These are phyloP conservation scores for Wilcoxina mikolae DNA, from an alignment of 495 filamentous ascomycete species.

Conservation along the genomic window DNA sequence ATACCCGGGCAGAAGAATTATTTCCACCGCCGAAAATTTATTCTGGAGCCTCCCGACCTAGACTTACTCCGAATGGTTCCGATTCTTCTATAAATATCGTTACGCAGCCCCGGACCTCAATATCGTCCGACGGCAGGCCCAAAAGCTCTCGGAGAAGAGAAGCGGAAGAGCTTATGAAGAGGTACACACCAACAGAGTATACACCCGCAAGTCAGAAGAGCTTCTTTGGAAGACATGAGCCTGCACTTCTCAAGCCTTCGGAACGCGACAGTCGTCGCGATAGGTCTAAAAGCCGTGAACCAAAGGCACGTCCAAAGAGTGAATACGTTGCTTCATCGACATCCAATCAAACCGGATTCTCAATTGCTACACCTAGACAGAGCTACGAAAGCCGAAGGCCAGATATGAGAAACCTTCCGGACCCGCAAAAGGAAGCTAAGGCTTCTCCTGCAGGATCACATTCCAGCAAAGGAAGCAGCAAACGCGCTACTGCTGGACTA, in stretches of 20 bases:
- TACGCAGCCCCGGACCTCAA: slow-evolving; percentile 10
- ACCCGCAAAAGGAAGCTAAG: slow-evolving; percentile 7
- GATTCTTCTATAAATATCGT: slow-evolving; percentile 15
- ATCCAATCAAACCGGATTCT: slow-evolving; percentile 13
- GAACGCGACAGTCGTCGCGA: neutral
- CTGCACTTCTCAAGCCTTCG: slow-evolving; percentile 16
- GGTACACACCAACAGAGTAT: slow-evolving; percentile 25
- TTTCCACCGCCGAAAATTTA: slow-evolving; percentile 3
- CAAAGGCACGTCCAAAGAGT: slow-evolving; percentile 25
- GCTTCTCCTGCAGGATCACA: slow-evolving; percentile 16
- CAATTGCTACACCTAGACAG: slow-evolving; percentile 16
- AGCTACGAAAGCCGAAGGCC: slow-evolving; percentile 16
- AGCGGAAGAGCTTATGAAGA: slow-evolving; percentile 23
- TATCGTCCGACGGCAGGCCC: slow-evolving; percentile 11
- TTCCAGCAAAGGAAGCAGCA: slow-evolving; percentile 6
- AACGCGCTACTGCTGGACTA: slow-evolving; percentile 13
- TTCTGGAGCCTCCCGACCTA: slow-evolving; percentile 11
- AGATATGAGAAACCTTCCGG: slow-evolving; percentile 12
- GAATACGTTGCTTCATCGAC: slow-evolving; percentile 18
- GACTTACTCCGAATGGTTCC: slow-evolving; percentile 16
- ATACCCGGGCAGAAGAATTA: neutral
- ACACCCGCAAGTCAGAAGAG: slow-evolving; percentile 24
- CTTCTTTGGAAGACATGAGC: slow-evolving; percentile 23
- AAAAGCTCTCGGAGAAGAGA: slow-evolving; percentile 4
- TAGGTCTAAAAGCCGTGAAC: neutral